Evolutionary conservation across 495 filamentous ascomycete species (phyloP), one percentile per base, ranked within the genome.

Genomic region (Aspergillus leporis): DNA sequence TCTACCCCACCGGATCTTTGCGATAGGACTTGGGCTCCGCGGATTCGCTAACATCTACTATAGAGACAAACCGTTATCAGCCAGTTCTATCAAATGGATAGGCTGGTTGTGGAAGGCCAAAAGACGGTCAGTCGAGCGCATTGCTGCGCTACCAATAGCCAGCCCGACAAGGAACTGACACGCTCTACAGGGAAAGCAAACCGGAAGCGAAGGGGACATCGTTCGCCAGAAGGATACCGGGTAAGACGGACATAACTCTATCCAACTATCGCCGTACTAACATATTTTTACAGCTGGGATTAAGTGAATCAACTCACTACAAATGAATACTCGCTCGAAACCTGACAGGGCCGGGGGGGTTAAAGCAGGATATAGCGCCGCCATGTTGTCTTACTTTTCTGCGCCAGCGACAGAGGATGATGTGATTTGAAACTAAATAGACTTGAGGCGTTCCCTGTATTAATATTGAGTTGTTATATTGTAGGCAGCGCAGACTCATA

Each of bases 61-160:
- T 76, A 98, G 94, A 88, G 94, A 66, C 94, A 98, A 87, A 96
- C 93, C 5, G 80, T 92, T 32, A 84, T 98, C 63, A 96, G 91
- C 66, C 91, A 97, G 71, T 97, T 97, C 74, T 98, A 90, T 77
- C 90, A 96, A 76, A 65, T 94, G 65, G 92, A 98, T 72, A 79
- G 87, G 67, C 83, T 98, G 69, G 94, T 98, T 23, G 92, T 98
- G 6, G 94, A 98, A 70, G 93, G 93, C 19, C 88, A 90, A 59
- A 87, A 87, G 70, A 78, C 79, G 43, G 80, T 83, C 69, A 62
- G 76, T 60, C 5, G 38, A 23, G n/a, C 19, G 22, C 32, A 41
- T 12, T 49, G 28, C 16, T n/a, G 43, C 19, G 3, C 8, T 23
- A 46, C 3, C 9, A n/a, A 12, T 38, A 14, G 3, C n/a, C 21